Base-by-base conservation (phyloP, 331 rosid genomes). In the Dryas integrifolia region DNA sequence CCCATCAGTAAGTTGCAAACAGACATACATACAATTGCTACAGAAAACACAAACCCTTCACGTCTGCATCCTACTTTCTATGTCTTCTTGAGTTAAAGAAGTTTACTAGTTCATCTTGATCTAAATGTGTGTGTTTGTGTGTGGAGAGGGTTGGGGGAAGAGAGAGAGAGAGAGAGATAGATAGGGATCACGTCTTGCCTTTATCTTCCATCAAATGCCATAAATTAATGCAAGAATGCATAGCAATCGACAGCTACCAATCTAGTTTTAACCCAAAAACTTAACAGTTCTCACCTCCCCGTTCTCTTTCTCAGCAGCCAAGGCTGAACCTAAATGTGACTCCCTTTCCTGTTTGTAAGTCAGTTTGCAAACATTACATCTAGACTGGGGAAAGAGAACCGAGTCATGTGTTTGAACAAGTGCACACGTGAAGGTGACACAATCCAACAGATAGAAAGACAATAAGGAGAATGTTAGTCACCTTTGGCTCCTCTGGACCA, bases 401-500 rank as follows among this genome's bases (percentile, higher is more conserved):
- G 30, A 14, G 35, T 15, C 24, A 5, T 49, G 45, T 48, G 15
- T 38, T 38, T 14, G 30, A 3, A 52, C 40, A 47, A 26, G 6
- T 50, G 38, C 8, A 1, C 24, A 24, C 21, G 15, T 62, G 77
- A 51, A 40, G 8, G n/a, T 50, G 58, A 53, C 35, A 52, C 15
- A 9, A n/a, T 65, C 58, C 18, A 14, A 48, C 4, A 2, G 48
- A 38, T 26, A 52, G 60, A 50, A 35, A 13, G 58, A 10, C 24
- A 43, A n/a, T 41, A 77, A 5, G 9, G 14, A 72, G 30, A 70
- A 74, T 10, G n/a, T n/a, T 56, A 60, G 39, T 74, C 68, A 80
- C 79, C 58, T 48, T 52, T 46, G 59, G 58, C 69, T 56, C 79
- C 49, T 56, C 76, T 30, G 46, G 24, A 80, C 49, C 65, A 74